Evolutionary conservation across 306 rosid genomes (phyloP), one percentile per base, ranked within the genome.

Genomic region (Trifolium pratense): DNA sequence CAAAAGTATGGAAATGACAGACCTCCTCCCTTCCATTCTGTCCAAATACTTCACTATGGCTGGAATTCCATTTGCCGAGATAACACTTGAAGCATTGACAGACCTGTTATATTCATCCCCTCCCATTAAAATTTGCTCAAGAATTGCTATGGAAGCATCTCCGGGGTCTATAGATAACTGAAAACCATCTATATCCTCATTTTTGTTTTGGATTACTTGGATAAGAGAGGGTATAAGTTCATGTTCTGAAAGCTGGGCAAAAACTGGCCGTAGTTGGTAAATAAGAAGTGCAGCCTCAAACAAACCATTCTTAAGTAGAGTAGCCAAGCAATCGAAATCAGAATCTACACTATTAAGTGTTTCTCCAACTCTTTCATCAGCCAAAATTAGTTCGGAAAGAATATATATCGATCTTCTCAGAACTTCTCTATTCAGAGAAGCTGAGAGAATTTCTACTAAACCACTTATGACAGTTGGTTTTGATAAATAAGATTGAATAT

Each of bases 281-380:
- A 94, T 84, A 68, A 94, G 95, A 77, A 94, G 78, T 56, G 90
- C 84, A 80, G 95, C 97, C 83, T 91, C 96, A 34, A 84, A 74
- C 69, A 94, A 81, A 15, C 97, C 98, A 73, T 86, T 88, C 81
- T 86, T 91, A 14, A 94, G 81, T 53, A 94, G 72, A 84, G 87
- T 52, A 80, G 97, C 94, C 75, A 94, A 75, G 78, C 95, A 91
- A 80, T 87, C 94, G 63, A 91, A 89, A 80, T 94, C 98, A 31
- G 96, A 88, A 82, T 93, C 97, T 51, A 89, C 89, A 83, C 81
- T 91, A 13, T 85, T 85, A 10, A 91, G 94, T 71, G 87, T 82
- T 68, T 88, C 91, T 75, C 91, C 88, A 70, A 94, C 92, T 60
- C 71, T 80, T 79, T 86, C 94, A 53, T 94, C 88, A 0, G 83